Evolutionary conservation across 2,329 filamentous ascomycete genomes (phyloP), one percentile per base, ranked within the genome.

Genomic region (Fusarium chaquense): DNA sequence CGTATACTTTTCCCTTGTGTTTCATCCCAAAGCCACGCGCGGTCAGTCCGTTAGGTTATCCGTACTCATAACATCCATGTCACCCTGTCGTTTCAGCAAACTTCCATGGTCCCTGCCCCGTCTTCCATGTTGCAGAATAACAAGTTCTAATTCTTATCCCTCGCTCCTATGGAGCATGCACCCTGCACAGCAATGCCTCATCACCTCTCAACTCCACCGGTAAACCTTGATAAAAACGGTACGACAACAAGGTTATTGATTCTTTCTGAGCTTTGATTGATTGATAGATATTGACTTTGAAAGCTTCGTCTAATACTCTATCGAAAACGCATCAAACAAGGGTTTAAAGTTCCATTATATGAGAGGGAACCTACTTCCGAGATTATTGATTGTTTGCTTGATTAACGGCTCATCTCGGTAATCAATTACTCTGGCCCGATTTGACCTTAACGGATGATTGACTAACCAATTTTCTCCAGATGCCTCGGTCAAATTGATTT

Each of bases 81-180:
- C 36, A 65, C 67, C 67, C 44, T 41, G 63, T 66, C 50, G 68
- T 71, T 71, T 71, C 68, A 71, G 61, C 38, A 58, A 53, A 65
- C 18, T 22, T 16, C 56, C 68, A 54, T 43, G 60, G 41, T 56
- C 68, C 65, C 64, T 70, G 63, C 58, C 63, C 41, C 44, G 33
- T 44, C 63, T 52, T n/a, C 22, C 47, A 38, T 54, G 68, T 71
- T 50, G 26, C 68, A 71, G 68, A 71, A 66, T 63, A 62, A 71
- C 68, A 45, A 66, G 41, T 47, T 45, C 40, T n/a, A 64, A 46
- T 38, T 36, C 47, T 47, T 30, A 32, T 40, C 55, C 47, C 67
- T 20, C 67, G 59, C 67, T 40, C 33, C 35, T 32, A 66, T 61
- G 54, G 65, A 51, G 24, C 30, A 46, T 18, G 44, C 20, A n/a